These are phyloP conservation scores for Hymenoscyphus fraxineus DNA, from an alignment of 2,329 filamentous ascomycete species.

Conservation along the genomic window DNA sequence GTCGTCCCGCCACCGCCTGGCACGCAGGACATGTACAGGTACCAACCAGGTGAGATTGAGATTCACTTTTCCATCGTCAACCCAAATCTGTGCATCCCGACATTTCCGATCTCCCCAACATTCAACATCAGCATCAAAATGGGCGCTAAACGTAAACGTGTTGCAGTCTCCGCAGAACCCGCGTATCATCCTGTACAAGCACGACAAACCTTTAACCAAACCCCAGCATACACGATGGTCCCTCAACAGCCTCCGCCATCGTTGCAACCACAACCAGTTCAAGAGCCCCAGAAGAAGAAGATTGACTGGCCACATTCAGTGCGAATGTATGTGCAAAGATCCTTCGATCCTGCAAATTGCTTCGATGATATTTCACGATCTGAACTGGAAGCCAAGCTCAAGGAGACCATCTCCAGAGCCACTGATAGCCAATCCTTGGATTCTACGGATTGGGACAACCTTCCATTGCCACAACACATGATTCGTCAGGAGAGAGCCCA, in stretches of 20 bases:
- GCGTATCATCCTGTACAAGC: slow-evolving; percentile 45
- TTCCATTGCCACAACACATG: slow-evolving; percentile 82
- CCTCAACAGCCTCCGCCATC: slow-evolving; percentile 36
- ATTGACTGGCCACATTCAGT: slow-evolving; percentile 80
- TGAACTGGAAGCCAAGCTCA: slow-evolving; percentile 82
- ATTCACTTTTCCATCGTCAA: not conserved
- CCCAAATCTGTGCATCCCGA: not conserved
- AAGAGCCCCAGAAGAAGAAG: slow-evolving; percentile 45
- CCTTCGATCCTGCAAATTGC: slow-evolving; percentile 73
- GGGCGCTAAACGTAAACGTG: slow-evolving; percentile 30
- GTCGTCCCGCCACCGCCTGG: slow-evolving; percentile 39
- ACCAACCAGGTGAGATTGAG: slow-evolving; percentile 29
- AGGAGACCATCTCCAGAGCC: slow-evolving; percentile 77
- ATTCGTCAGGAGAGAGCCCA: slow-evolving; percentile 63
- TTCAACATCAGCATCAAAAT: slow-evolving; percentile 1
- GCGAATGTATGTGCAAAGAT: slow-evolving; percentile 82
- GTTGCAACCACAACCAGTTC: slow-evolving; percentile 26
- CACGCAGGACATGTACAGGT: slow-evolving; percentile 35
- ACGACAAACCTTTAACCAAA: slow-evolving; percentile 37
- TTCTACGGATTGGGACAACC: slow-evolving; percentile 74
- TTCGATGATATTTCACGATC: slow-evolving; percentile 56
- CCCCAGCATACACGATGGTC: slow-evolving; percentile 35
- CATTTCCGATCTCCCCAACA: not conserved
- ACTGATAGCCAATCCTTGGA: slow-evolving; percentile 70
- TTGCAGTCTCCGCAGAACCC: slow-evolving; percentile 37